Percentiles rank a stretch among this genome's conserved stretches.
Conservation (phyloP, 2,329 filamentous ascomycete species). For the Teratosphaeria zuluensis region DNA sequence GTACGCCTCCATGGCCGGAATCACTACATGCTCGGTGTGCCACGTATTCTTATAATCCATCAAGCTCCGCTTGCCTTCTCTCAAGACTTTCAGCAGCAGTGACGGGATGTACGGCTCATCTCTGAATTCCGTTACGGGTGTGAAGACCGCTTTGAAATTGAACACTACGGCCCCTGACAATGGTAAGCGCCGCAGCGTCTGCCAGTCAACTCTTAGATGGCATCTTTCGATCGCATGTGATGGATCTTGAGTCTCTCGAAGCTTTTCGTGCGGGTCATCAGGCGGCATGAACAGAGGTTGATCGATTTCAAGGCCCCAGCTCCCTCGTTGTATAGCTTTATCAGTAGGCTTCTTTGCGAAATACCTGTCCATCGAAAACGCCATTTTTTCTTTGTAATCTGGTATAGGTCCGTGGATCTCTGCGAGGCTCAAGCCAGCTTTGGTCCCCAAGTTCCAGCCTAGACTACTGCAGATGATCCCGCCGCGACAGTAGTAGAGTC, state of each 20-base stretch:
- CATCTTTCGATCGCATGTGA: conserved; percentile 50
- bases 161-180: conserved; percentile 68
- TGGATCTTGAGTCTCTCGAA: conserved; percentile 49
- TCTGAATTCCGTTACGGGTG: conserved; percentile 57
- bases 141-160: conserved; percentile 84
- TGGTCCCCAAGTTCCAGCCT: conserved; percentile 67
- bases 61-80: conserved; percentile 57
- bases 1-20: conserved; percentile 56
- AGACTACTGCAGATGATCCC: conserved; percentile 70
- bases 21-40: conserved; percentile 64
- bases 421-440: conserved; percentile 60
- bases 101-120: conserved; percentile 65
- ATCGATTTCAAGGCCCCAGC: conserved; percentile 72
- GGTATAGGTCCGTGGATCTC: conserved; percentile 67
- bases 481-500: conserved; percentile 64
- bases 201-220: conserved; percentile 74
- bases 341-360: conserved; percentile 68
- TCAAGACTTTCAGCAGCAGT: conserved; percentile 58
- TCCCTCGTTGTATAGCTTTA: conserved; percentile 71
- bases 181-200: conserved; percentile 70
- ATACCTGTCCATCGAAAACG: conserved; percentile 79
- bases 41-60: conserved; percentile 77
- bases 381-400: conserved; percentile 81
- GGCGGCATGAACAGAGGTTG: conserved; percentile 66
- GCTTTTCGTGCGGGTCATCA: conserved; percentile 53